Evolutionary conservation across 345 rosid species (phyloP), one percentile per base, ranked within the genome.

Genomic region (Jatropha curcas): DNA sequence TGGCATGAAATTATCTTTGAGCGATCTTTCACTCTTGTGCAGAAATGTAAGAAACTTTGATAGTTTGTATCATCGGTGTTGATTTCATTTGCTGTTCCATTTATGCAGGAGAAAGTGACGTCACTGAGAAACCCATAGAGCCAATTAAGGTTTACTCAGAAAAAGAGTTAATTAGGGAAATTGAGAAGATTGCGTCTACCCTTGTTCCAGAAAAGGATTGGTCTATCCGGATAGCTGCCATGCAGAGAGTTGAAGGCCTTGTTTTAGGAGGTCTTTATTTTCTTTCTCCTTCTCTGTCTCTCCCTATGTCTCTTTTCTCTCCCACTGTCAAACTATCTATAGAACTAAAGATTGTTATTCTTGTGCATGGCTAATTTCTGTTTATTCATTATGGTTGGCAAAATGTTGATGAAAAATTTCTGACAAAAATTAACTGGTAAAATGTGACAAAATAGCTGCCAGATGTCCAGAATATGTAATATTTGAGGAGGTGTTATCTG

Each of bases 201-300:
- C 97, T 96, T 57, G 93, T 90, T 76, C 99, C 99, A 7, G 99
- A 96, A 76, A 96, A 96, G 81, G 99, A 96, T 79, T 96, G 99
- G 99, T 90, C 99, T 56, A 55, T 90, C 65, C 99, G 99, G 75
- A 96, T 93, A 78, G 89, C 92, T 77, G 96, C 99, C 80, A 88
- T 96, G 94, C 98, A 89, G 84, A 90, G 97, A 89, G 87, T 91
- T 63, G 99, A 96, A 84, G 99, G 91, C 77, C 96, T 96, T 80
- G 96, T 93, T 76, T 86, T 72, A 33, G 99, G 99, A 91, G 99
- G 99, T 92, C 71, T 71, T n/a, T 50, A 24, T 65, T 55, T 55
- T 22, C 22, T 16, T 67, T 39, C 19, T 66, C n/a, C 5, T 28
- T 30, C 7, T 48, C 20, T 16, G 2, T 28, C 11, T 39, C 61